These are phyloP conservation scores for Saccharomyces hybrid DNA, from an alignment of 1,139 yeast species.

Conservation along the genomic window DNA sequence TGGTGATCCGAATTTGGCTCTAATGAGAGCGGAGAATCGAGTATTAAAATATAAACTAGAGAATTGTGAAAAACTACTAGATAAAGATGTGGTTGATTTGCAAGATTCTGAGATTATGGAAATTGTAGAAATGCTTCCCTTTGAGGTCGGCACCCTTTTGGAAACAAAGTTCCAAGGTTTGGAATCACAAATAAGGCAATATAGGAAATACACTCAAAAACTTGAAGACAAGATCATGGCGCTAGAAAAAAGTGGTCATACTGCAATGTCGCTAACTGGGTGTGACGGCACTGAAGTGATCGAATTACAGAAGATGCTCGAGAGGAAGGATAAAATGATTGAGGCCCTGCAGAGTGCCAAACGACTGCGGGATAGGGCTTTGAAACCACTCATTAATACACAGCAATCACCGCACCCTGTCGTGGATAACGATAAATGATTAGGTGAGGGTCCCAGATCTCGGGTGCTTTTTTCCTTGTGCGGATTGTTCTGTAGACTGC, in stretches of 20 bases:
- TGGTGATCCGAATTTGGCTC: constrained; percentile 8
- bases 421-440: not conserved
- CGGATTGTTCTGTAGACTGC: not conserved
- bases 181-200: constrained; percentile 22
- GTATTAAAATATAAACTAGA: constrained; percentile 32
- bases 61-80: constrained; percentile 29
- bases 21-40: constrained; percentile 19
- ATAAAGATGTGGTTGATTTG: constrained; percentile 19
- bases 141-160: constrained; percentile 23
- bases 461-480: not conserved
- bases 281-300: constrained; percentile 36
- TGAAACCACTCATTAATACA: not conserved
- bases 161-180: constrained; percentile 25
- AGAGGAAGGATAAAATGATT: constrained; percentile 71
- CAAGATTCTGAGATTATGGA: constrained; percentile 23
- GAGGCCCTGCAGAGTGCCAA: constrained; percentile 60
- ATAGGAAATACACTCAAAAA: constrained; percentile 15
- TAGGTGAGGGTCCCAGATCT: not conserved
- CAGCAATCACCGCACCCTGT: not conserved
- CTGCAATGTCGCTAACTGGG: not conserved
- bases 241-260: constrained; percentile 4
- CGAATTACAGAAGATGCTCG: constrained; percentile 54
- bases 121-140: constrained; percentile 25
- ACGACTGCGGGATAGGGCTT: constrained; percentile 41
- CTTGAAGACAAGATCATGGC: constrained; percentile 16